Percentiles rank a stretch among this genome's conserved stretches.
These are phyloP conservation scores for Acanthamoeba culbertsoni DNA, from an alignment of 208 protist genomes.

Conservation along the genomic window DNA sequence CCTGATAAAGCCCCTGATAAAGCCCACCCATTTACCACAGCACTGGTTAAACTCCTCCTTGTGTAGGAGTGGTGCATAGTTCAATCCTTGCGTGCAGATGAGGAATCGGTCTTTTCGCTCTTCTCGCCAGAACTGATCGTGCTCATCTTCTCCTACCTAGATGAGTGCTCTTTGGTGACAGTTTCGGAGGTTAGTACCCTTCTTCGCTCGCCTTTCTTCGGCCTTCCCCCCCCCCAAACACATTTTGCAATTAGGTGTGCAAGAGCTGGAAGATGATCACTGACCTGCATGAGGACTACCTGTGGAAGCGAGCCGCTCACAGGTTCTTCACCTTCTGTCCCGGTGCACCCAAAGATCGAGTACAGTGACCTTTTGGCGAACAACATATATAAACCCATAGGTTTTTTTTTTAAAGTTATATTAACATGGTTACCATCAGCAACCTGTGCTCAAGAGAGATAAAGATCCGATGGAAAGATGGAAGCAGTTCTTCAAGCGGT, in stretches of 20 bases:
- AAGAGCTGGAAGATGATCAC: slow-evolving; percentile 24
- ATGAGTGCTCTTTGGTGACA: neutral
- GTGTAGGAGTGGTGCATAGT: neutral
- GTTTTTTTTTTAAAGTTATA: neutral
- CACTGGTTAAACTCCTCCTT: neutral
- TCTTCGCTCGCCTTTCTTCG: neutral
- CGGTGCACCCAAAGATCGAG: neutral
- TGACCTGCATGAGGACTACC: slow-evolving; percentile 3
- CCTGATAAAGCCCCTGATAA: neutral
- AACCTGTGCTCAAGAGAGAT: neutral
- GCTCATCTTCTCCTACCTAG: neutral
- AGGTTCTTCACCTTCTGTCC: neutral
- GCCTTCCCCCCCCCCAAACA: neutral
- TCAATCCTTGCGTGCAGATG: neutral
- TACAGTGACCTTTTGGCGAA: neutral
- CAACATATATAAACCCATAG: neutral
- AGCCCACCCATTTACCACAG: neutral
- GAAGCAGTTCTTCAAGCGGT: neutral
- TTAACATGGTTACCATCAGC: too few species aligned
- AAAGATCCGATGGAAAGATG: neutral
- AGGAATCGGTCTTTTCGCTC: neutral
- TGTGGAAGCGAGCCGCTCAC: neutral
- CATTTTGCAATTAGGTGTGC: neutral
- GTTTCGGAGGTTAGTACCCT: neutral
- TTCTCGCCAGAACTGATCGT: slow-evolving; percentile 13